Evolutionary conservation across 139 green algal species (phyloP), one percentile per base, ranked within the genome.

Genomic region (Picochlorum sp.): DNA sequence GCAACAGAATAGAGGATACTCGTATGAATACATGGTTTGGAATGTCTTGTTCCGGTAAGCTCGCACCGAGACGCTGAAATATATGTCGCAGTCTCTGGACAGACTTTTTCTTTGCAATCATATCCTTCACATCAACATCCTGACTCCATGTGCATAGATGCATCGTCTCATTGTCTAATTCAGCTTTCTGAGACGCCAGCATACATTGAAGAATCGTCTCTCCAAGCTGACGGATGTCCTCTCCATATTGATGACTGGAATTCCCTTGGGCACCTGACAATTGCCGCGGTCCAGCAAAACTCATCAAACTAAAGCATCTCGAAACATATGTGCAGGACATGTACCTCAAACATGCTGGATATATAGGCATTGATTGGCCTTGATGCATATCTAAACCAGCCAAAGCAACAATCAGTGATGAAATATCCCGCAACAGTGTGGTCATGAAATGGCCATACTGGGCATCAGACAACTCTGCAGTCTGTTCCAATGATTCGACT

Each of bases 21-120:
- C 62, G 26, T 3, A 69, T 46, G 4, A 72, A 49, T 21, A 64
- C 61, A 16, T 44, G 58, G 0, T 66, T 64, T 2, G 61, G 30
- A 65, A 83, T 21, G 47, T 54, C 47, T 26, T 20, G 34, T 13
- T 41, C 47, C 0, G 16, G 47, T 21, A 54, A 54, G 6, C 18
- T 21, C 11, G 47, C 47, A 1, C 47, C 47, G 18, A 54, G n/a
- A 9, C 47, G 16, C 11, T 54, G 47, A 54, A 54, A 54, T 54
- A 21, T 54, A 20, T 54, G 16, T 21, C 47, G 47, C n/a, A 54
- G 16, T 21, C 47, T 20, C n/a, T 54, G 47, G 13, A 54, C 47
- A 54, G 47, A 54, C n/a, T 54, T 54, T 21, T 54, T 54, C n/a
- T 54, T 54, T 54, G 47, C 16, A 26, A 54, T 54, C n/a, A 54